Conservation (phyloP, 495 filamentous ascomycete species). For the Talaromyces trachyspermus region DNA sequence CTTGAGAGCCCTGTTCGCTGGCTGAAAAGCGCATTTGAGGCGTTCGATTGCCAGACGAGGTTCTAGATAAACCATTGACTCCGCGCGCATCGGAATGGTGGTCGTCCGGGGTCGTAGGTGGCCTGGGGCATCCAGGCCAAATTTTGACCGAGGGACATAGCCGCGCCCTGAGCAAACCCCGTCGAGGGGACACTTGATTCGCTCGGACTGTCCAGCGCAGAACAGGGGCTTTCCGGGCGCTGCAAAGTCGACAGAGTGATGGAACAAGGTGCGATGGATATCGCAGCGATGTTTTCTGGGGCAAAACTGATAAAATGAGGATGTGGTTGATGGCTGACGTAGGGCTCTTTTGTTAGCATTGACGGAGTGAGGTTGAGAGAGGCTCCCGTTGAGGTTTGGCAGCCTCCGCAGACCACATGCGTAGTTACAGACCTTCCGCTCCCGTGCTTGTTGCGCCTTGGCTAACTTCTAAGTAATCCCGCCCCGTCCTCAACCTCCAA, state of each 20-base stretch:
- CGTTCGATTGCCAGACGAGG: slow-evolving; percentile 38
- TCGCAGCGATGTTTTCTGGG: slow-evolving; percentile 22
- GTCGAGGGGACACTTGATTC: slow-evolving; percentile 42
- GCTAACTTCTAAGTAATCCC: too few species aligned
- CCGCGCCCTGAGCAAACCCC: slow-evolving; percentile 41
- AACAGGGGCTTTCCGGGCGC: slow-evolving; percentile 17
- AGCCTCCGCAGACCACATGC: slow-evolving; percentile 9
- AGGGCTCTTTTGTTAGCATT: slow-evolving; percentile 9
- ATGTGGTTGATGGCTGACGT: slow-evolving; percentile 12
- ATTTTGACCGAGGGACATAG: slow-evolving; percentile 43
- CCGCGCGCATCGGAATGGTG: slow-evolving; percentile 34
- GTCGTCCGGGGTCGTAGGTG: slow-evolving; percentile 42
- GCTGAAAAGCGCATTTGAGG: slow-evolving; percentile 42
- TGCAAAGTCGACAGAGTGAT: slow-evolving; percentile 32
- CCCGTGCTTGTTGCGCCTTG: slow-evolving; percentile 6
- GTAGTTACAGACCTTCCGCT: slow-evolving; percentile 7
- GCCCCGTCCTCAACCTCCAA: too few species aligned
- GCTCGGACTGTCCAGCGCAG: slow-evolving; percentile 32
- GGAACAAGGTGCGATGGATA: slow-evolving; percentile 11
- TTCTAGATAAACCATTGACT: slow-evolving; percentile 41
- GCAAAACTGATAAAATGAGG: slow-evolving; percentile 28
- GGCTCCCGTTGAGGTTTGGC: slow-evolving; percentile 6
- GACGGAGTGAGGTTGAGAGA: slow-evolving; percentile 8
- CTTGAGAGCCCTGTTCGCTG: slow-evolving; percentile 40
- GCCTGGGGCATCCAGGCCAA: slow-evolving; percentile 42